Base-by-base conservation (phyloP, 306 rosid genomes). In the Citrullus mucosospermus region DNA sequence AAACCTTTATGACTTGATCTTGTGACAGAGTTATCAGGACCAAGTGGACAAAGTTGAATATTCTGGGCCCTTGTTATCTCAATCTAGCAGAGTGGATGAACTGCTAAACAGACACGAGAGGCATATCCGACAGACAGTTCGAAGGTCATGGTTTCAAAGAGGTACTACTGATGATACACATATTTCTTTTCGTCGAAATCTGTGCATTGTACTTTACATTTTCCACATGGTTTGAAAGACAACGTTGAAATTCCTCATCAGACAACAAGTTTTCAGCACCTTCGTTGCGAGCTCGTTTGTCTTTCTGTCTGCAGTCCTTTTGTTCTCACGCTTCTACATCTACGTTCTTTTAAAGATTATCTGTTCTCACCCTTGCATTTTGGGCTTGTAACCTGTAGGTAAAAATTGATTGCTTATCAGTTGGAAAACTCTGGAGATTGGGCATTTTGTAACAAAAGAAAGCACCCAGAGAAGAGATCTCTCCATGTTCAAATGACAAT, bases 111-210 rank as follows among this genome's bases (percentile, higher is more conserved):
- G 96, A 80, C 97, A 92, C 1, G 99, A 96, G 82, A 95, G 93
- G 28, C 99, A 91, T 55, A 92, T 96, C 36, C 90, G 98, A 71
- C 87, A 79, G 46, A 89, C 87, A 2, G 88, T 87, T 28, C 83
- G 93, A 76, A 91, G 87, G 85, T 86, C 99, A 66, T 96, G 99
- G 99, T 92, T 96, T 77, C 91, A 96, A 80, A 91, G 78, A 93
- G 99, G 99, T 92, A 86, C 68, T 38, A 9, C 38, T 46, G 57
- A 20, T 48, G 50, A 16, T 30, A 38, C 32, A 13, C 12, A 32
- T 53, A 18, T 50, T 73, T 25, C 18, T 9, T 9, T 41, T 30
- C 25, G 3, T 39, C 7, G 32, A 67, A 41, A 67, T 41, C 39
- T 46, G 18, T 36, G 36, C 9, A 28, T 66, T 38, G 72, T 66